Base-by-base conservation (phyloP, 2,329 filamentous ascomycete genomes). In the Elsinoe fawcettii region DNA sequence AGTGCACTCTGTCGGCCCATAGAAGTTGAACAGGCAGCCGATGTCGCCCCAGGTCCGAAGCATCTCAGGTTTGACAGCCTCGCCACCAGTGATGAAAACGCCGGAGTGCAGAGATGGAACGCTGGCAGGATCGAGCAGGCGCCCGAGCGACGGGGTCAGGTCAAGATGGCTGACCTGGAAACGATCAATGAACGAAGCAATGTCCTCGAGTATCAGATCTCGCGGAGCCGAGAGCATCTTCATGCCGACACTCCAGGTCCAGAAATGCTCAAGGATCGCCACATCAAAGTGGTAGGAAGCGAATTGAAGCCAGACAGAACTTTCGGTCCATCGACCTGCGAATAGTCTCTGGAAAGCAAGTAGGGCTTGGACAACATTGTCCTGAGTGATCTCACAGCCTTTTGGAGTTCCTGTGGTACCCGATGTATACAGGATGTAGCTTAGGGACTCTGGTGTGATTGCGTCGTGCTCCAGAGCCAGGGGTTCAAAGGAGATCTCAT, bases 211-310 rank as follows among this genome's bases (percentile, higher is more conserved):
- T 1, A 96, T 85, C 1, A 96, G 67, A 67, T 96, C 90, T 62
- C 88, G 81, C 0, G 89, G 87, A 5, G 88, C 90, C 1, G 88
- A 85, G 1, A 92, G 86, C 0, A 96, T 80, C 3, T 87, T 85
- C 23, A 96, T 90, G 1, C 90, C 90, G 0, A 93, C 87, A 25
- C 86, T 90, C 91, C 91, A 96, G 58, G 86, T 93, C 90, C 90
- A 96, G 69, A 92, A 96, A 66, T 96, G 91, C 67, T 96, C 91
- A 0, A 96, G 77, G 0, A 96, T 87, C 1, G 88, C 93, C 3
- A 96, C 91, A 65, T 96, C 92, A 60, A 96, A 96, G 69, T 96
- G 92, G 58, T 96, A 89, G 0, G 90, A 91, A 1, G 92, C 92
- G 66, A 96, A 96, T 66, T 96, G 92, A 0, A 96, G 76, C 86